A percentile compares a stretch with the other conserved stretches of the same genome.
These are phyloP conservation scores for Tetragonia tetragonoides DNA, from an alignment of 148 eudicot species.

Conservation along the genomic window DNA sequence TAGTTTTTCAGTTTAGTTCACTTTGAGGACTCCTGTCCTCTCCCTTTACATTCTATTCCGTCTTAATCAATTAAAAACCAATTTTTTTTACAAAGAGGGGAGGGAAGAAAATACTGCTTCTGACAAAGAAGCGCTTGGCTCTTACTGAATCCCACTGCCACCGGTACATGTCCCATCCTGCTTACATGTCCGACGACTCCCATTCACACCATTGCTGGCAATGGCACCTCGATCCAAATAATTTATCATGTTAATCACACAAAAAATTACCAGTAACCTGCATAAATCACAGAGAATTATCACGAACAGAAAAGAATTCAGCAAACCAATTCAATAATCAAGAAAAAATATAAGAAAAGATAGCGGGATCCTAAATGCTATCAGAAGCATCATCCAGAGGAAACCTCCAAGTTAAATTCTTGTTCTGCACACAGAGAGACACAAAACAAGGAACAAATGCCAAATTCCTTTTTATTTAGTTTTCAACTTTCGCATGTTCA, in stretches of 20 bases:
- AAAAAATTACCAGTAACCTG: conserved; percentile 78
- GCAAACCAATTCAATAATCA: not conserved
- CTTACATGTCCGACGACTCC: conserved; percentile 53
- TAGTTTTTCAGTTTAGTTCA: not conserved
- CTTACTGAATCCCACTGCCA: conserved; percentile 90
- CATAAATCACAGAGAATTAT: conserved; percentile 27
- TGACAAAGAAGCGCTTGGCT: not conserved
- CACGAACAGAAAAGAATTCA: not conserved
- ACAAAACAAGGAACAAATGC: not conserved
- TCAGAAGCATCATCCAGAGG: not conserved
- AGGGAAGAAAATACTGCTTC: not conserved
- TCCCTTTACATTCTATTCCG: not conserved
- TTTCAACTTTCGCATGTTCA: not conserved
- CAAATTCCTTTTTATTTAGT: not conserved
- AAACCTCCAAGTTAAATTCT: not conserved
- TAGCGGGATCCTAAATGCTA: not conserved
- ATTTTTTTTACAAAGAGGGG: not conserved
- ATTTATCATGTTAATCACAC: conserved; percentile 82
- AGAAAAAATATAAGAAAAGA: not conserved
- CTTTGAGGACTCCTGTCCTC: not conserved
- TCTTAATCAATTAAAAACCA: not conserved
- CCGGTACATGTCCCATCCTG: conserved; percentile 53
- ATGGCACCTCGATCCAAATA: conserved; percentile 95
- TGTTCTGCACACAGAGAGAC: not conserved
- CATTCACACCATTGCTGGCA: conserved; percentile 97